Conservation (phyloP, 2,329 filamentous ascomycete genomes). For the Fusarium staphyleae region DNA sequence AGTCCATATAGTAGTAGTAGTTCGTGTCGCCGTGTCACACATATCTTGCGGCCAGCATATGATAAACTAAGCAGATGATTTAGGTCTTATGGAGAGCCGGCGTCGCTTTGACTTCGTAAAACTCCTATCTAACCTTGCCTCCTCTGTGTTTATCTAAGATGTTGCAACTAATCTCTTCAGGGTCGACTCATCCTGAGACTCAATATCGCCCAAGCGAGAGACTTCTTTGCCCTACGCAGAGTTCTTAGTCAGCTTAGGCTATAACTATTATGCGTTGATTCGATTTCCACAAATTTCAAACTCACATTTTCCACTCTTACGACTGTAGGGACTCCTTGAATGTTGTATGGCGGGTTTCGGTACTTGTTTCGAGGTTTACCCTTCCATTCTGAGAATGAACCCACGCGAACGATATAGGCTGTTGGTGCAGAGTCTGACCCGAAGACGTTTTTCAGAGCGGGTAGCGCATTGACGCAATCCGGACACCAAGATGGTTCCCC, state of each 20-base stretch:
- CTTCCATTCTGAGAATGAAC: constrained; percentile 37
- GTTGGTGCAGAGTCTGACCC: constrained; percentile 34
- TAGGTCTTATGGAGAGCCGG: no score
- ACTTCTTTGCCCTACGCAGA: constrained; percentile 36
- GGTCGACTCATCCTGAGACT: constrained; percentile 40
- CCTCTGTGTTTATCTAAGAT: no score
- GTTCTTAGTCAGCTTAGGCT: accelerated
- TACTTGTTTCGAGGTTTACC: constrained; percentile 40
- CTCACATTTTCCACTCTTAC: constrained; percentile 40
- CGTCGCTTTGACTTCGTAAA: no score
- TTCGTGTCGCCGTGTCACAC: no score
- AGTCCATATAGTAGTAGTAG: no score
- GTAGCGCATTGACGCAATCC: constrained; percentile 39
- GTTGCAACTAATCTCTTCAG: constrained; percentile 32
- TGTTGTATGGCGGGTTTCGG: constrained; percentile 35
- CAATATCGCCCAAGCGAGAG: constrained; percentile 37
- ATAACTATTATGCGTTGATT: not conserved
- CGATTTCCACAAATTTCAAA: no score
- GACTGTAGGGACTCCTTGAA: constrained; percentile 41
- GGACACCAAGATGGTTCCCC: constrained; percentile 44
- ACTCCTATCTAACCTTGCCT: no score
- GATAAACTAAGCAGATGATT: no score
- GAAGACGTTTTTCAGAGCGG: constrained; percentile 38
- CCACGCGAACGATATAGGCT: constrained; percentile 40
- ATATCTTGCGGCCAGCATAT: no score